These are phyloP conservation scores for Ogataea neopini DNA, from an alignment of 805 yeast species.

Conservation along the genomic window DNA sequence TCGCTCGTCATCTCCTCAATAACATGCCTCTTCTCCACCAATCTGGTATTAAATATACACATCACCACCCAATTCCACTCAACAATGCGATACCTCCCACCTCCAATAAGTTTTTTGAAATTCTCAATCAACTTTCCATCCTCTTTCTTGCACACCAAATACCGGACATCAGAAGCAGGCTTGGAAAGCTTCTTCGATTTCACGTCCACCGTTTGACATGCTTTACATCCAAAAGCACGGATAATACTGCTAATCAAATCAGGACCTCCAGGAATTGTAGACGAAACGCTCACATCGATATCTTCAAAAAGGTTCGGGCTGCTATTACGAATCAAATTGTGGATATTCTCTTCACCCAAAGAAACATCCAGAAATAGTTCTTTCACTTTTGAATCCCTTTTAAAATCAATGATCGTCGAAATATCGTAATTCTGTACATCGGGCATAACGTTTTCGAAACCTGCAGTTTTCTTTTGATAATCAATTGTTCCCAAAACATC, in stretches of 20 bases:
- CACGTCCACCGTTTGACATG: slow-evolving; percentile 21
- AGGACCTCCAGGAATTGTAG: slow-evolving; percentile 61
- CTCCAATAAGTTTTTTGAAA: slow-evolving; percentile 28
- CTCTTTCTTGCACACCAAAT: slow-evolving; percentile 26
- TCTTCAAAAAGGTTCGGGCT: slow-evolving; percentile 43
- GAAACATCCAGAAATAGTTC: slow-evolving; percentile 35
- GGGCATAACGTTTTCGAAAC: slow-evolving; percentile 31
- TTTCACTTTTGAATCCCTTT: slow-evolving; percentile 35
- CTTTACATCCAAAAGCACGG: slow-evolving; percentile 53
- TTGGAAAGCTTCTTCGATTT: slow-evolving; percentile 21
- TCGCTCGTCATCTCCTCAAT: slow-evolving; percentile 15
- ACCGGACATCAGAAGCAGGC: slow-evolving; percentile 20
- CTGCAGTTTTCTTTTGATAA: slow-evolving; percentile 24
- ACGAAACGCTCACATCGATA: slow-evolving; percentile 53
- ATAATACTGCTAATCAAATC: slow-evolving; percentile 57
- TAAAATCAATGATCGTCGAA: slow-evolving; percentile 32
- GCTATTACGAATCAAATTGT: slow-evolving; percentile 26
- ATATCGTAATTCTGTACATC: slow-evolving; percentile 28
- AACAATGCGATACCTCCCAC: slow-evolving; percentile 38
- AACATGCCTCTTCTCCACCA: slow-evolving; percentile 22
- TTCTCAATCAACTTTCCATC: slow-evolving; percentile 37
- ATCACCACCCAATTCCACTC: slow-evolving; percentile 69
- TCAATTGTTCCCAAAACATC: slow-evolving; percentile 45
- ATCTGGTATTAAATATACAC: slow-evolving; percentile 50
- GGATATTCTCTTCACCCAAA: slow-evolving; percentile 21